Conservation (phyloP, 179 eudicot genomes). For the Carnegiea gigantea region DNA sequence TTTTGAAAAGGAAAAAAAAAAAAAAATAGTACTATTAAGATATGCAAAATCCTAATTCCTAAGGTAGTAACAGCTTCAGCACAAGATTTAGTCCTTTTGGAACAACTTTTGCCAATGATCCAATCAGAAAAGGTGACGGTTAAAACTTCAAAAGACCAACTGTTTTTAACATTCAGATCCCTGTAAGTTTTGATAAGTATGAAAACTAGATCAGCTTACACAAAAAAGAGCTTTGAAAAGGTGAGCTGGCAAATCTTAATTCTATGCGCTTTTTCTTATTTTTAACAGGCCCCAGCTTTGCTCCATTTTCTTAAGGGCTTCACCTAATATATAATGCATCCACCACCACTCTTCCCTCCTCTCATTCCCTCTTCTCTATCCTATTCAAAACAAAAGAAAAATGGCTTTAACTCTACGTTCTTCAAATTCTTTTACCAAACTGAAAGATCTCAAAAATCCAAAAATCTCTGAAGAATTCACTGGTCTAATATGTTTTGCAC, state of each 20-base stretch:
- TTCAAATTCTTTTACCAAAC: conserved; percentile 52
- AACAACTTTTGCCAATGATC: neutral
- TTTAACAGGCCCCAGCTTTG: conserved; percentile 32
- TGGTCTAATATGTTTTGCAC: conserved; percentile 45
- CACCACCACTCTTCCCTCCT: conserved; percentile 9
- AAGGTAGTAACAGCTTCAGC: neutral
- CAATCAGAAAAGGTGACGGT: neutral
- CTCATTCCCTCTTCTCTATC: conserved; percentile 24
- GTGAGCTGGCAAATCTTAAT: conserved; percentile 30
- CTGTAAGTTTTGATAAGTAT: conserved; percentile 28
- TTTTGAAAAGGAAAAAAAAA: too few relatives aligned
- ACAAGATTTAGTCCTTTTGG: neutral
- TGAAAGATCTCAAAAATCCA: conserved; percentile 43
- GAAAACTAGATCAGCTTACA: conserved; percentile 18
- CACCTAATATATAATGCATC: conserved; percentile 44
- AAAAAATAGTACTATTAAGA: too few relatives aligned
- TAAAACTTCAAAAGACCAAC: neutral
- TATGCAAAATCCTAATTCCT: neutral
- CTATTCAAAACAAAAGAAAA: conserved; percentile 29
- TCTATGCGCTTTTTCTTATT: conserved; percentile 39
- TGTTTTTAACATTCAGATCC: conserved; percentile 14
- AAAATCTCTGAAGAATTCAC: conserved; percentile 58
- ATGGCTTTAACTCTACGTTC: conserved; percentile 86
- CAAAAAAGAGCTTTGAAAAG: conserved; percentile 24
- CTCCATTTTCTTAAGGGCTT: conserved; percentile 10